Conservation (phyloP, 768 basidiomycete genomes). For the Trametes coccinea region DNA sequence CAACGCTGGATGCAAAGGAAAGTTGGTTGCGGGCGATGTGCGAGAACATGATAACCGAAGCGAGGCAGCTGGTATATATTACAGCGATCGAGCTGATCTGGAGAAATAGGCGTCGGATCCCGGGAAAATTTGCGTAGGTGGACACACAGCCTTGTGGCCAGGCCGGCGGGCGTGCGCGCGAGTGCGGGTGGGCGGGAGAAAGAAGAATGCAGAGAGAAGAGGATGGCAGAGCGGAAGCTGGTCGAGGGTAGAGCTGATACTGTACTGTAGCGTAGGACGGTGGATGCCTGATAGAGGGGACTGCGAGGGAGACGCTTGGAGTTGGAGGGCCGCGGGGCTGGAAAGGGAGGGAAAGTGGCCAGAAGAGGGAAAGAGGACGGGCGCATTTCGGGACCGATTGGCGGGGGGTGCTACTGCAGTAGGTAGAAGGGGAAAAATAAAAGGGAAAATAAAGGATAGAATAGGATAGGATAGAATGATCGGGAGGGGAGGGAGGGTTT, state of each 20-base stretch:
- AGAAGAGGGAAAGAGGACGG: slow-evolving; percentile 2
- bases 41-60: slow-evolving; percentile 18
- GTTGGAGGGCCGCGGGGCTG: neutral
- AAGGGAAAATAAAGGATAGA: slow-evolving; percentile 10
- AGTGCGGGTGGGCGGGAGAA: neutral
- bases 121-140: neutral
- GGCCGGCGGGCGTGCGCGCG: neutral
- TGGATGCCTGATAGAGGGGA: neutral
- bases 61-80: neutral
- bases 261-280: neutral
- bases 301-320: neutral
- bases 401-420: neutral
- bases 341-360: neutral
- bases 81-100: slow-evolving; percentile 11
- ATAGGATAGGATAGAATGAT: slow-evolving; percentile 4
- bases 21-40: slow-evolving; percentile 3
- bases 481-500: slow-evolving; percentile 11
- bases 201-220: neutral
- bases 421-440: slow-evolving; percentile 7
- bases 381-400: slow-evolving; percentile 22
- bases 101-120: neutral
- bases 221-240: neutral
- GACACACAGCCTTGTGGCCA: neutral
- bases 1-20: slow-evolving; percentile 7
- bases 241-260: neutral